Percentiles rank a stretch among this genome's conserved stretches.
Conservation (phyloP, 441 rosid species). For the Jatropha multifida region DNA sequence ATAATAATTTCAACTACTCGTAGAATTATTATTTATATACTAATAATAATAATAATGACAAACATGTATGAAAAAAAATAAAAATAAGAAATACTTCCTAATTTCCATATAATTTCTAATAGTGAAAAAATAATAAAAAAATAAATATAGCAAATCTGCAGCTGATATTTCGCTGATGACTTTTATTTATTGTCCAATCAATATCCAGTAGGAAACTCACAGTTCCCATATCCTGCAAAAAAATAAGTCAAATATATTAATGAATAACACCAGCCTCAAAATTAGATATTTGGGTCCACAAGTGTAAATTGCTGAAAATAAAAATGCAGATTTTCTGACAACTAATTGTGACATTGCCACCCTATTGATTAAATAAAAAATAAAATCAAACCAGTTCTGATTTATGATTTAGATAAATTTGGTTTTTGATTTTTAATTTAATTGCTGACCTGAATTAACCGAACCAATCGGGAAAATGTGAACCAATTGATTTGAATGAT, state of each 20-base stretch:
- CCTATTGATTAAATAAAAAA: background rate
- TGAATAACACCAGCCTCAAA: no score
- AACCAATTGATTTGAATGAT: background rate
- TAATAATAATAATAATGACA: background rate
- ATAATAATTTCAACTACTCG: background rate
- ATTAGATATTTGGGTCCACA: no score
- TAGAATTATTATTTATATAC: background rate
- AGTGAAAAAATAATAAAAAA: background rate
- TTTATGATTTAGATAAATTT: no score
- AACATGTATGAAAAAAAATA: background rate
- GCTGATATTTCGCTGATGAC: background rate
- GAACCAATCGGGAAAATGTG: background rate
- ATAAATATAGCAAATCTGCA: background rate
- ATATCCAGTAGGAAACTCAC: slow-evolving; percentile 66
- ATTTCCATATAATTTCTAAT: background rate
- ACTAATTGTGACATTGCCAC: no score
- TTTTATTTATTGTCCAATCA: slow-evolving; percentile 25
- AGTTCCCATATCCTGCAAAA: slow-evolving; percentile 55
- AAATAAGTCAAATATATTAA: background rate
- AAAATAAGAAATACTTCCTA: background rate
- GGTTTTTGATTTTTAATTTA: no score
- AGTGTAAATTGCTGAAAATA: no score
- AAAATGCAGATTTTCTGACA: no score
- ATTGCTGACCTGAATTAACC: no score
- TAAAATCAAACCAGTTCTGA: background rate